Evolutionary conservation across 129 eudicot species (phyloP), one percentile per base, ranked within the genome.

Genomic region (Flaveria robusta): DNA sequence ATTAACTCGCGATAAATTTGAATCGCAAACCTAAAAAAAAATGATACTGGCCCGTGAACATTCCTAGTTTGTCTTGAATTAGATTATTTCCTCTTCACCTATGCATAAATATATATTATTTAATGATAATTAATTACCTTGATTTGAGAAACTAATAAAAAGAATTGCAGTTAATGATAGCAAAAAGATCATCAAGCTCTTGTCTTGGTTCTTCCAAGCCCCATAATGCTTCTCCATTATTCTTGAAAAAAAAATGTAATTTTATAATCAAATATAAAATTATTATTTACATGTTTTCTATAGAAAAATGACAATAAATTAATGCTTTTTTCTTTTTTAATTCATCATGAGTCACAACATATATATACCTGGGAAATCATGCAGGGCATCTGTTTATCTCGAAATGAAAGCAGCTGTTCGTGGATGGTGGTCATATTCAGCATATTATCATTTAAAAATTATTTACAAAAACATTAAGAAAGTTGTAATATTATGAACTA

Each of bases 341-440:
- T 20, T 23, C 7, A 34, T 66, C 14, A 56, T 55, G 50, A 27
- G 23, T 56, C 27, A 29, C 22, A 64, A 34, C n/a, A 56, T 22
- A 60, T 60, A 39, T 29, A 62, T 71, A 79, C 83, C 82, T 79
- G 56, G 65, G 43, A 63, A 47, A 20, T 23, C 77, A 79, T 71
- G 71, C 71, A 59, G 71, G 77, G 43, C 72, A 62, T 79, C 11
- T 79, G 58, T 65, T 71, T 15, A 50, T 72, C 83, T 34, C 63
- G 73, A 46, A 60, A 79, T 63, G 70, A 63, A 71, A 65, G 56
- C 73, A 31, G 49, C 22, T 71, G 49, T 42, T 79, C 52, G 56
- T 79, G 77, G 77, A 49, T 43, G 72, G 55, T 79, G 72, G 60
- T 60, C 55, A 70, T 34, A 79, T 62, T 62, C 72, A 71, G 52